Percentiles rank a stretch among this genome's conserved stretches.
These are phyloP conservation scores for Yamadazyma olivae DNA, from an alignment of 805 yeast genomes.

Conservation along the genomic window DNA sequence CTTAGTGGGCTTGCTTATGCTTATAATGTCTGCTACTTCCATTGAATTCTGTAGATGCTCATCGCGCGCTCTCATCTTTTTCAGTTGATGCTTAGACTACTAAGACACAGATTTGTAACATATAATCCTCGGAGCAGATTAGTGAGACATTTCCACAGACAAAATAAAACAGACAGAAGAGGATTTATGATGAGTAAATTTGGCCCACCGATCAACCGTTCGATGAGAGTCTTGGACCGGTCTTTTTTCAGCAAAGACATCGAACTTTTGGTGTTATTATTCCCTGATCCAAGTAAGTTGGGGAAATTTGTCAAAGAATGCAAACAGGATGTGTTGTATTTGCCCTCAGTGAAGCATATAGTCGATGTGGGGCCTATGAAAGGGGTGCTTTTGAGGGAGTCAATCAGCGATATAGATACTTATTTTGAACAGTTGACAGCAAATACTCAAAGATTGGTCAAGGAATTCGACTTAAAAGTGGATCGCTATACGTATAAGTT, in stretches of 20 bases:
- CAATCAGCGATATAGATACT: constrained; percentile 13
- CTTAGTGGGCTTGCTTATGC: constrained; percentile 30
- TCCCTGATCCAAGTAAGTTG: constrained; percentile 63
- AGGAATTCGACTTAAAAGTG: constrained; percentile 45
- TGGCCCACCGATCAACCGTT: constrained; percentile 66
- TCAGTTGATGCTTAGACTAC: not conserved
- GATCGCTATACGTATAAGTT: constrained; percentile 53
- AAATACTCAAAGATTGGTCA: constrained; percentile 43
- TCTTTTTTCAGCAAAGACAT: constrained; percentile 56
- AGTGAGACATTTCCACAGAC: constrained; percentile 16
- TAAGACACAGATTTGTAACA: not conserved
- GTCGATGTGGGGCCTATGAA: constrained; percentile 35
- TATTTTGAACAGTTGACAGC: constrained; percentile 30
- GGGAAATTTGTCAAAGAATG: constrained; percentile 60
- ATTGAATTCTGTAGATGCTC: not conserved
- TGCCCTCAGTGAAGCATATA: constrained; percentile 72
- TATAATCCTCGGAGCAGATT: no score
- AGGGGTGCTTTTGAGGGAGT: constrained; percentile 61
- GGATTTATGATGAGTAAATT: constrained; percentile 26
- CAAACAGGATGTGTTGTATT: constrained; percentile 57
- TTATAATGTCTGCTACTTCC: constrained; percentile 30
- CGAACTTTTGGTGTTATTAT: constrained; percentile 61
- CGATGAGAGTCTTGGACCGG: constrained; percentile 66
- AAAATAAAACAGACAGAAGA: constrained; percentile 25
- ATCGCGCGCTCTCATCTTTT: not conserved